These are phyloP conservation scores for Penicillium sp. DNA, from an alignment of 2,329 filamentous ascomycete species.

Conservation along the genomic window DNA sequence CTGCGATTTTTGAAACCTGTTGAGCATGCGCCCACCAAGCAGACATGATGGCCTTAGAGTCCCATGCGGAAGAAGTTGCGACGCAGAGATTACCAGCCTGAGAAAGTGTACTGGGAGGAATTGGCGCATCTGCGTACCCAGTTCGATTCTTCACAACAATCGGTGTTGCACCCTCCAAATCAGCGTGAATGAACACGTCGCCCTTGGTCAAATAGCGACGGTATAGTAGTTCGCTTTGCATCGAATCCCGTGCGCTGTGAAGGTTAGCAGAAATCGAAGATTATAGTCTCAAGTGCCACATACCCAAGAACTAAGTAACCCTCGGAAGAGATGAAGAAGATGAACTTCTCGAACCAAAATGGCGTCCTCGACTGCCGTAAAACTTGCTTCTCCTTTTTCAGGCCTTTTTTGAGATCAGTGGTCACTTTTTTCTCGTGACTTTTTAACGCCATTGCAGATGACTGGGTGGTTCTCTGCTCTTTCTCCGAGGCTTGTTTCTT, in stretches of 20 bases:
- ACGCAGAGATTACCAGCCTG: slow-evolving; percentile 87
- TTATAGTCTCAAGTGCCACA: slow-evolving; percentile 9
- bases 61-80: slow-evolving; percentile 87
- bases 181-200: slow-evolving; percentile 89
- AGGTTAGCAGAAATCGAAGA: slow-evolving; percentile 11
- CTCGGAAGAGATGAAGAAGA: slow-evolving; percentile 93
- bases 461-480: slow-evolving; percentile 80
- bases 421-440: slow-evolving; percentile 87
- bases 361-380: slow-evolving; percentile 79
- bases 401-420: slow-evolving; percentile 78
- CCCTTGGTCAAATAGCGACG: slow-evolving; percentile 81
- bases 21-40: slow-evolving; percentile 94
- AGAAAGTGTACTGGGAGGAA: slow-evolving; percentile 85
- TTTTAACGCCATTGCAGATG: slow-evolving; percentile 80
- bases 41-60: slow-evolving; percentile 92
- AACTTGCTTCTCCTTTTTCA: slow-evolving; percentile 90
- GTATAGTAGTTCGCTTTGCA: slow-evolving; percentile 93
- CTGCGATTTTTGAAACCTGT: slow-evolving; percentile 84
- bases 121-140: slow-evolving; percentile 75
- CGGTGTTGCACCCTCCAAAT: slow-evolving; percentile 79
- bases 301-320: slow-evolving; percentile 84
- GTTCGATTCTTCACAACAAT: slow-evolving; percentile 89
- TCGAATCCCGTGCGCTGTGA: slow-evolving; percentile 71
- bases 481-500: slow-evolving; percentile 82
- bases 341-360: slow-evolving; percentile 97